phyloP scores from a whole-genome alignment of 2,329 filamentous ascomycete species.

The Colletotrichum aenigma region DNA sequence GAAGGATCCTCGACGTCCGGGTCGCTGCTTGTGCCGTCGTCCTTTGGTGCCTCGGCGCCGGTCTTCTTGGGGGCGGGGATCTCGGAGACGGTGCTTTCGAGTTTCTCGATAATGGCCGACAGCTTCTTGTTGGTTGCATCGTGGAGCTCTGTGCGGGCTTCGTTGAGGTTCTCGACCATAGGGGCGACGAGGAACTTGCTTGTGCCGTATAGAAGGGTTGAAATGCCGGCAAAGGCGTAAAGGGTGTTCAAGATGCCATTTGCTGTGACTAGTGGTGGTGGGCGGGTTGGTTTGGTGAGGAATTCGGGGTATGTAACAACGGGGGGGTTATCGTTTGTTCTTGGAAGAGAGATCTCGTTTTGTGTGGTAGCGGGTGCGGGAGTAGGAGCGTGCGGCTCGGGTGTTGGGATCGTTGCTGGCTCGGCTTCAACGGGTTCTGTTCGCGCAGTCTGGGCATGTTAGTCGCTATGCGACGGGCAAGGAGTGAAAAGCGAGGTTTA shows the following conservation, averaged over 20 bases:
- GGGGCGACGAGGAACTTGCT: slow-evolving; percentile 72
- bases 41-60: slow-evolving; percentile 6
- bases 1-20: slow-evolving; percentile 67
- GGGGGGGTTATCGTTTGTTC: slow-evolving; percentile 51
- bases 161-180: slow-evolving; percentile 58
- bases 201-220: slow-evolving; percentile 72
- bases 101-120: slow-evolving; percentile 49
- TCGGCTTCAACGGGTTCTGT: background rate
- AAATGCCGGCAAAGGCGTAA: slow-evolving; percentile 60
- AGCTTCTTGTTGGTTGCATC: slow-evolving; percentile 51
- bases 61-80: slow-evolving; percentile 56
- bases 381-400: background rate
- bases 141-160: slow-evolving; percentile 58
- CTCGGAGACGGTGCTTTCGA: slow-evolving; percentile 64
- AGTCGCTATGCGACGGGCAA: background rate
- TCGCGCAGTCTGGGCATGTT: background rate
- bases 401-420: background rate
- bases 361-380: background rate
- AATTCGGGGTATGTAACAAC: slow-evolving; percentile 76
- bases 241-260: slow-evolving; percentile 62
- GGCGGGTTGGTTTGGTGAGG: slow-evolving; percentile 58
- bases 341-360: slow-evolving; percentile 11
- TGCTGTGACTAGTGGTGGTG: slow-evolving; percentile 67
- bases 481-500: background rate
- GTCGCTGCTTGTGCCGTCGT: slow-evolving; percentile 33